Percentiles rank a stretch among this genome's conserved stretches.
phyloP scores from a whole-genome alignment of 2,329 filamentous ascomycete species.

The Emergomyces africanus region DNA sequence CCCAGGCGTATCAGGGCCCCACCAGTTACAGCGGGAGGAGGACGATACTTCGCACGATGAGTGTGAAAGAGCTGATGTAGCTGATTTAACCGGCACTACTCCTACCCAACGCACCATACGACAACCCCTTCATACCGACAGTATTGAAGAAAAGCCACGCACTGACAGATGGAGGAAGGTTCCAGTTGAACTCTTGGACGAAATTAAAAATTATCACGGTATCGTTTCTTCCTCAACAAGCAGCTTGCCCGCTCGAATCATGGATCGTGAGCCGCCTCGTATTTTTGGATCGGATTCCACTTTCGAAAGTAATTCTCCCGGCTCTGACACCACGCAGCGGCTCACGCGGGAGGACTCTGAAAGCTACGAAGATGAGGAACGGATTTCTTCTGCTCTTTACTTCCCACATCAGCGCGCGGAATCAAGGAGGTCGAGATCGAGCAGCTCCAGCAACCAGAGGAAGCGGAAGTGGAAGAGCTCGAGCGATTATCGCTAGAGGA shows the following conservation, averaged over 20 bases:
- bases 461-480: not conserved
- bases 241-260: constrained; percentile 27
- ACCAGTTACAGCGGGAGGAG: not conserved
- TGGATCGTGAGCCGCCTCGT: constrained; percentile 15
- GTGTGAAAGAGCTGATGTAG: not conserved
- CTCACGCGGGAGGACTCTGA: constrained; percentile 5
- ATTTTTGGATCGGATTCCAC: not conserved
- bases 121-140: not conserved
- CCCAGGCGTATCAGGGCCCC: not conserved
- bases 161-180: constrained; percentile 16
- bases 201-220: constrained; percentile 43
- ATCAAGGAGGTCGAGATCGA: constrained; percentile 19
- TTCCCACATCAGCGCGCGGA: constrained; percentile 47
- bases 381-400: constrained; percentile 52
- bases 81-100: not conserved
- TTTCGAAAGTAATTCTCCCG: constrained; percentile 3
- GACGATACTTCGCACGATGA: not conserved
- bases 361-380: constrained; percentile 44
- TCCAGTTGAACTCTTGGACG: constrained; percentile 41
- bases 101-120: not conserved
- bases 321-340: constrained; percentile 1
- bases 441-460: not conserved
- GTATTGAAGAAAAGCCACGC: not conserved
- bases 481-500: not conserved
- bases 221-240: constrained; percentile 28